Evolutionary conservation across 768 basidiomycete genomes (phyloP).

Genomic region (Boletus vinaceobasis): DNA sequence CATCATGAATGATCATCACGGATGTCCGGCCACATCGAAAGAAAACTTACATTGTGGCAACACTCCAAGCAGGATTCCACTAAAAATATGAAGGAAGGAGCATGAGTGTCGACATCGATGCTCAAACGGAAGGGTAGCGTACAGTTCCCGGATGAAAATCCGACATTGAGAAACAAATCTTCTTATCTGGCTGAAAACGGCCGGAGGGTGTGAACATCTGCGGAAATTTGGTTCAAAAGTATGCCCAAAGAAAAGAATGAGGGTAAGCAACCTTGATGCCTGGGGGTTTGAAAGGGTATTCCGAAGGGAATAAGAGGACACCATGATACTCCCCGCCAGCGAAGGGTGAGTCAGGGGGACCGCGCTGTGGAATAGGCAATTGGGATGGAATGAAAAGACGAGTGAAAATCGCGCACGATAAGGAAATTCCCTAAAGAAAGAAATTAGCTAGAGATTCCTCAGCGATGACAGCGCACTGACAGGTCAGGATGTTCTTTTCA

Average conservation of each 20-base stretch:
- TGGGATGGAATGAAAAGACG: not conserved
- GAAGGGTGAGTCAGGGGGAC: slow-evolving; percentile 91
- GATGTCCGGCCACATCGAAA: slow-evolving; percentile 4
- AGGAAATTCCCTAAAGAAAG: slow-evolving; percentile 83
- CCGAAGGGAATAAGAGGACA: slow-evolving; percentile 84
- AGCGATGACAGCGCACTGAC: slow-evolving; percentile 46
- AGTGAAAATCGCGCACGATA: slow-evolving; percentile 55
- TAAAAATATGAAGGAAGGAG: slow-evolving; percentile 24
- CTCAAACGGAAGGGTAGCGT: slow-evolving; percentile 31
- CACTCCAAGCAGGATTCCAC: slow-evolving; percentile 97
- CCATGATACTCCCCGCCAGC: slow-evolving; percentile 94
- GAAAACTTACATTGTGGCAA: slow-evolving; percentile 79
- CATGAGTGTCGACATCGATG: slow-evolving; percentile 1
- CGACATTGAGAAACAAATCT: slow-evolving; percentile 98
- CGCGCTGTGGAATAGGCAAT: slow-evolving; percentile 52
- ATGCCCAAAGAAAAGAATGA: slow-evolving; percentile 1
- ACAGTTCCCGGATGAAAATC: slow-evolving; percentile 91
- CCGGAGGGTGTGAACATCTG: slow-evolving; percentile 92
- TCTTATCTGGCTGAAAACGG: slow-evolving; percentile 86
- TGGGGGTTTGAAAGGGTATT: slow-evolving; percentile 96
- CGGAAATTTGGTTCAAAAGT: slow-evolving; percentile 4
- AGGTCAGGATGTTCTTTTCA: slow-evolving; percentile 95
- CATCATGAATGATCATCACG: slow-evolving; percentile 12
- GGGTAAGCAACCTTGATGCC: slow-evolving; percentile 78
- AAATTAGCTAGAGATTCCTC: slow-evolving; percentile 9